These are phyloP conservation scores for Nemophila menziesii DNA, from an alignment of 257 asterid genomes.

Conservation along the genomic window DNA sequence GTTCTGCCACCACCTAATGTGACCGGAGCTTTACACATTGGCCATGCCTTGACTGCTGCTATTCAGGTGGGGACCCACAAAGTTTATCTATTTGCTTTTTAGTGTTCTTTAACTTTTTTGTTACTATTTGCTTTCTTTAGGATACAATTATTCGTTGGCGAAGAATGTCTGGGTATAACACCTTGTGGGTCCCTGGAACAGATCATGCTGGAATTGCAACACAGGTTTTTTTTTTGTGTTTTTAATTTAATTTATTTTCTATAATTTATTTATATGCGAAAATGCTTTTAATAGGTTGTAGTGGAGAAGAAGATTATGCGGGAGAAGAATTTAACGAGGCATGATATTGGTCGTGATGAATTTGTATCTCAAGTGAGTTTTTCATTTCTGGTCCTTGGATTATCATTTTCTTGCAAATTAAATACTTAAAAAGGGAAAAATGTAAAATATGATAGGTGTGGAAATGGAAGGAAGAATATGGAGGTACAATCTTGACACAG, in stretches of 20 bases:
- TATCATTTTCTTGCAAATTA: too few relatives aligned
- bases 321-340: slow-evolving; percentile 65
- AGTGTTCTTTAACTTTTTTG: background rate
- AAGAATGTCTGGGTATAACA: slow-evolving; percentile 90
- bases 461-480: slow-evolving; percentile 86
- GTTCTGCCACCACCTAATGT: slow-evolving; percentile 96
- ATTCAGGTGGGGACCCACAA: slow-evolving; percentile 45
- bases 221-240: slow-evolving; percentile 42
- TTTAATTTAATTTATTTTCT: background rate
- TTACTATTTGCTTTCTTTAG: slow-evolving; percentile 26
- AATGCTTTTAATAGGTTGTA: slow-evolving; percentile 44
- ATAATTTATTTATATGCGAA: background rate
- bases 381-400: too few relatives aligned
- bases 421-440: background rate
- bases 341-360: slow-evolving; percentile 66
- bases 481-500: slow-evolving; percentile 80
- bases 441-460: slow-evolving; percentile 44
- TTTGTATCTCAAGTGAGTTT: slow-evolving; percentile 73
- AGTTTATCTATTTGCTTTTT: background rate
- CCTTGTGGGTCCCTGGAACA: slow-evolving; percentile 92
- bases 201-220: slow-evolving; percentile 99
- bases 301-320: slow-evolving; percentile 86
- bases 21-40: slow-evolving; percentile 93
- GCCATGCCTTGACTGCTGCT: slow-evolving; percentile 95
- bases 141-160: slow-evolving; percentile 95